These are phyloP conservation scores for Sequoia sempervirens DNA, from an alignment of 75 land plant genomes.

Conservation along the genomic window DNA sequence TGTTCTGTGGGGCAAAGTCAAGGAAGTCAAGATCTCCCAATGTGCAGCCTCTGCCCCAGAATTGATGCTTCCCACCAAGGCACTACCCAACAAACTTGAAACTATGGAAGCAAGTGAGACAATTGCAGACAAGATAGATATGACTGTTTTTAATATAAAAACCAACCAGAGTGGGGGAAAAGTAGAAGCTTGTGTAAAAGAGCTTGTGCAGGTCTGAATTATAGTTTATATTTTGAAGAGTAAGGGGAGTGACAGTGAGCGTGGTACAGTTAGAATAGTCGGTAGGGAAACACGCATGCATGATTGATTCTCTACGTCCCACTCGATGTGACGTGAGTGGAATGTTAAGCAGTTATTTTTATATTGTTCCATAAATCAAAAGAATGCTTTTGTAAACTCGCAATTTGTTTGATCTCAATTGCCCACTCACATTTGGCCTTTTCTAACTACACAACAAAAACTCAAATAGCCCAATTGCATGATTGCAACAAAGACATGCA, in stretches of 20 bases:
- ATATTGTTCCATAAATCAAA: background rate
- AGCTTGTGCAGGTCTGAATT: too few relatives aligned
- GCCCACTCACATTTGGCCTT: too few relatives aligned
- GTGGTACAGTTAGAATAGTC: background rate
- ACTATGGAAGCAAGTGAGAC: background rate
- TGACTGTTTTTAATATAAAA: background rate
- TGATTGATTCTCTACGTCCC: background rate
- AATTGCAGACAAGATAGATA: background rate
- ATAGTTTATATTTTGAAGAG: background rate
- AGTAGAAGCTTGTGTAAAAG: background rate
- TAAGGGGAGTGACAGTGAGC: background rate
- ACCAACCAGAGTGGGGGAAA: background rate
- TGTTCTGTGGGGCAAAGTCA: background rate
- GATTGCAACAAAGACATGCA: too few relatives aligned
- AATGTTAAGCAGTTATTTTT: background rate
- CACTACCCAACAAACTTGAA: background rate
- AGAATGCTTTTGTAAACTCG: background rate
- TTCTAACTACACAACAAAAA: too few relatives aligned
- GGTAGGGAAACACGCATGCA: background rate
- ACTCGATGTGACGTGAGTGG: background rate
- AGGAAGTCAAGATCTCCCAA: background rate
- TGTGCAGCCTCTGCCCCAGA: too few relatives aligned
- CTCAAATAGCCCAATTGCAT: too few relatives aligned
- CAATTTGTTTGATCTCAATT: too few relatives aligned
- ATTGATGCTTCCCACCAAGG: too few relatives aligned